A percentile compares a stretch with the other conserved stretches of the same genome.
Evolutionary conservation across 2,329 filamentous ascomycete species (phyloP).

Genomic region (Neofusicoccum umdonicola): DNA sequence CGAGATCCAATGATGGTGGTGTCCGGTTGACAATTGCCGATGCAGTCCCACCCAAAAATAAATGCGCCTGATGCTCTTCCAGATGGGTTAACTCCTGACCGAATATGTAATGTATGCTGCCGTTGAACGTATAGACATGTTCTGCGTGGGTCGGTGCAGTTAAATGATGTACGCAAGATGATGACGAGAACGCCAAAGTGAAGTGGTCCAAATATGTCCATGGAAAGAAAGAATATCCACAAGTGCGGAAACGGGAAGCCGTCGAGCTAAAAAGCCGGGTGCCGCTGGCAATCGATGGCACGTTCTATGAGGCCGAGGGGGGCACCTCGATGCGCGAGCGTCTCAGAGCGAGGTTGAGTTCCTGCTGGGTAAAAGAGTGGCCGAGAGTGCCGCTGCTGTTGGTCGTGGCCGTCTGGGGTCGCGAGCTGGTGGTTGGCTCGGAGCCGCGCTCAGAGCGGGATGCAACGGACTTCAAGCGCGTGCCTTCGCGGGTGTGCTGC

Average conservation of each 20-base stretch:
- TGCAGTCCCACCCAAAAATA: not conserved
- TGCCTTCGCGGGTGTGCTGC: conserved; percentile 1
- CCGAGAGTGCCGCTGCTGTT: conserved; percentile 31
- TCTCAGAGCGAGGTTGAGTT: conserved; percentile 44
- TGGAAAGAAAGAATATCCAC: not conserved
- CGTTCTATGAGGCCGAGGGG: not conserved
- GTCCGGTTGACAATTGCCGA: not conserved
- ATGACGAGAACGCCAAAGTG: not conserved
- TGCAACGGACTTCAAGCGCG: not conserved
- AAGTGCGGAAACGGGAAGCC: not conserved
- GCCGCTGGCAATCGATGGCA: not conserved
- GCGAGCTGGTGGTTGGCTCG: not conserved
- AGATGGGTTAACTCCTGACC: not conserved
- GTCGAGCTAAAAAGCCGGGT: not conserved
- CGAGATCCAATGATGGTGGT: not conserved
- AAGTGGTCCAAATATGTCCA: not conserved
- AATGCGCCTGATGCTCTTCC: conserved; percentile 3
- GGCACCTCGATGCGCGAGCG: conserved; percentile 38
- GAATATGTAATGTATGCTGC: conserved; percentile 6
- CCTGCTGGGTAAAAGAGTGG: conserved; percentile 44
- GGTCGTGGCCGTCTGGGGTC: conserved; percentile 22
- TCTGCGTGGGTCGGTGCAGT: not conserved
- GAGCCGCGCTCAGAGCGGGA: not conserved
- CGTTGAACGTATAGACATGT: conserved; percentile 7
- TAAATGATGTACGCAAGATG: not conserved